Base-by-base conservation (phyloP, 345 rosid species). In the Tarenaya hassleriana region DNA sequence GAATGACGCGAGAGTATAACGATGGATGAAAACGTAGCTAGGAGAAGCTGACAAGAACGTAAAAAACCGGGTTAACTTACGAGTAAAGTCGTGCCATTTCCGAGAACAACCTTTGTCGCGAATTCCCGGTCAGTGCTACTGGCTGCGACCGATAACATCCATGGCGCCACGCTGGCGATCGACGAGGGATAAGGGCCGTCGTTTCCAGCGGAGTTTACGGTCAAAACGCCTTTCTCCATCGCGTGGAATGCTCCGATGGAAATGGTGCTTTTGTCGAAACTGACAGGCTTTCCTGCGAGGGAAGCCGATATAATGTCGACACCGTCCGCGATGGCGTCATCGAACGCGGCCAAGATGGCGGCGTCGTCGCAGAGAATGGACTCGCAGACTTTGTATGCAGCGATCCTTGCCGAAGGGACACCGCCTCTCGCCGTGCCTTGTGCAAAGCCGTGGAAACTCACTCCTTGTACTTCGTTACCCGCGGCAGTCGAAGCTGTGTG, bases 271-370 rank as follows among this genome's bases (percentile, higher is more conserved):
- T 8, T 0, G 1, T 20, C 34, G 3, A 69, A 52, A 0, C 4
- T 24, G 7, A 0, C 0, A 5, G 57, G 7, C 0, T 0, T 0
- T 0, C 0, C 0, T 0, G 7, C 0, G 7, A 68, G 71, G 1
- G 77, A 75, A 3, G 69, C 3, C 4, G 70, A 14, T 33, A 72
- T 24, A 7, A 75, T 19, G 29, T 74, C 82, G 5, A 76, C 77
- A 5, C 75, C 79, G 63, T 72, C 82, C 17, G 80, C 73, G 16
- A 80, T 76, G 3, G 80, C 78, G 56, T 80, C 86, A n/a, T 74
- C 86, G 7, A 76, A 72, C 3, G 63, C 78, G 5, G 66, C 62
- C 43, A 72, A 52, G 1, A 72, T 18, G 7, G 34, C 59, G 3
- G 4, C 52, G 0, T n/a, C n/a, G 0, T 10, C 0, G 0, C 0